A percentile compares a stretch with the other conserved stretches of the same genome.
Evolutionary conservation across 2,329 filamentous ascomycete species (phyloP).

Genomic region (Sphaerostilbella broomeana): DNA sequence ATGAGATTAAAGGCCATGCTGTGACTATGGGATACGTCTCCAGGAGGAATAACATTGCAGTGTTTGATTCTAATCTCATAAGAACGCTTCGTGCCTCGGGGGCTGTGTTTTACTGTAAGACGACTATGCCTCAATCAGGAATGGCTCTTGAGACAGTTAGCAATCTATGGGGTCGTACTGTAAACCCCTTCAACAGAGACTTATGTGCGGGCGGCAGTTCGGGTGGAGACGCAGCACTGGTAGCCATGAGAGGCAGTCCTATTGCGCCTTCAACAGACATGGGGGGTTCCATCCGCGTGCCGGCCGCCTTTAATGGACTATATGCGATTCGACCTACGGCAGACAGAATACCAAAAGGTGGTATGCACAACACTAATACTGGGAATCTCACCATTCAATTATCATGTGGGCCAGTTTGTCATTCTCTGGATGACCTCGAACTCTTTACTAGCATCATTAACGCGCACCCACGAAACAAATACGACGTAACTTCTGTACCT

Average conservation of each 20-base stretch:
- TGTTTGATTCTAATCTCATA: constrained; percentile 5
- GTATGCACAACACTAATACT: too few relatives aligned
- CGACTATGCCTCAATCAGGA: constrained; percentile 57
- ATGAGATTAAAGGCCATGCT: too few relatives aligned
- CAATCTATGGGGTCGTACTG: constrained; percentile 55
- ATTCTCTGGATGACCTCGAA: too few relatives aligned
- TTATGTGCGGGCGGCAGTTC: constrained; percentile 58
- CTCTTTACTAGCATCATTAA: too few relatives aligned
- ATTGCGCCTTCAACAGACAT: constrained; percentile 54
- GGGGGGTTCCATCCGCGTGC: constrained; percentile 14
- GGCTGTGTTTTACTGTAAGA: constrained; percentile 53
- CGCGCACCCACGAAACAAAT: too few relatives aligned
- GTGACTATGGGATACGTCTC: constrained; percentile 9
- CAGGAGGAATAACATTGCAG: constrained; percentile 7
- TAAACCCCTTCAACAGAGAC: constrained; percentile 57
- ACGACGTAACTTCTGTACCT: too few relatives aligned
- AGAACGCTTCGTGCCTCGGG: constrained; percentile 7
- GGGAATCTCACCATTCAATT: too few relatives aligned
- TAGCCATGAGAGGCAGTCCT: constrained; percentile 35
- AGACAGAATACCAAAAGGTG: constrained; percentile 39
- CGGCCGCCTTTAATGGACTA: constrained; percentile 6
- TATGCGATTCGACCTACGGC: constrained; percentile 35
- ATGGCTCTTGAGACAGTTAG: constrained; percentile 53
- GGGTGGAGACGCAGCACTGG: constrained; percentile 46
- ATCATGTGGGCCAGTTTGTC: too few relatives aligned